Percentiles rank a stretch among this genome's conserved stretches.
phyloP scores from a whole-genome alignment of 805 yeast genomes.

The Metschnikowia vanudenii region DNA sequence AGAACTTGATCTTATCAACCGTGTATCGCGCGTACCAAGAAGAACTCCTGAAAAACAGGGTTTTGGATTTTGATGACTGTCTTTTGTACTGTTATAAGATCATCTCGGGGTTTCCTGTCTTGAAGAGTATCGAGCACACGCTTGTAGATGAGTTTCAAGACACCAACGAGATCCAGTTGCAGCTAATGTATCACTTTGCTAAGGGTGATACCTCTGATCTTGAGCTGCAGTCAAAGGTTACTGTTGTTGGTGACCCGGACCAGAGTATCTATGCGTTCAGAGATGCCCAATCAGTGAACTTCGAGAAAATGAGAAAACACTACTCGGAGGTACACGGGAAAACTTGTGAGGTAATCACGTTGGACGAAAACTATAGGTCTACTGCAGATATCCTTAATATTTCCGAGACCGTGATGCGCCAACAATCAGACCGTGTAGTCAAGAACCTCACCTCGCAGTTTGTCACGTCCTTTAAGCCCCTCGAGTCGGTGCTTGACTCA shows the following conservation, averaged over 20 bases:
- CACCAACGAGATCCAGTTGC: constrained; percentile 74
- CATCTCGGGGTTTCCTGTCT: constrained; percentile 45
- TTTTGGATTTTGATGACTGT: constrained; percentile 84
- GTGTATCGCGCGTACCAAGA: constrained; percentile 56
- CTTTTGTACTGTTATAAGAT: constrained; percentile 55
- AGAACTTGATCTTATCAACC: constrained; percentile 21
- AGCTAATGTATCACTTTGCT: constrained; percentile 54
- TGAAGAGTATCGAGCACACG: constrained; percentile 60
- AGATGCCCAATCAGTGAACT: constrained; percentile 70
- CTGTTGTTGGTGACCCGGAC: constrained; percentile 96
- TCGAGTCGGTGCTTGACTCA: constrained; percentile 39
- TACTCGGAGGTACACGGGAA: constrained; percentile 25
- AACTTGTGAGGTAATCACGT: constrained; percentile 34
- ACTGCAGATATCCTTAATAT: constrained; percentile 60
- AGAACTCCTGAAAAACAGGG: constrained; percentile 38
- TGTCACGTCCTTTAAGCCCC: constrained; percentile 45
- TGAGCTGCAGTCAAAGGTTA: constrained; percentile 50
- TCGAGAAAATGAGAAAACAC: constrained; percentile 50
- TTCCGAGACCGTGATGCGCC: constrained; percentile 65
- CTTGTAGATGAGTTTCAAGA: constrained; percentile 95
- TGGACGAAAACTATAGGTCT: constrained; percentile 80
- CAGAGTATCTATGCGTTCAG: constrained; percentile 91
- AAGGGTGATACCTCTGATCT: constrained; percentile 32
- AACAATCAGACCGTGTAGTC: constrained; percentile 48
- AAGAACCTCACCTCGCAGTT: constrained; percentile 50